phyloP scores from a whole-genome alignment of 1,139 yeast species.

The Sugiyamaella pinicola region DNA sequence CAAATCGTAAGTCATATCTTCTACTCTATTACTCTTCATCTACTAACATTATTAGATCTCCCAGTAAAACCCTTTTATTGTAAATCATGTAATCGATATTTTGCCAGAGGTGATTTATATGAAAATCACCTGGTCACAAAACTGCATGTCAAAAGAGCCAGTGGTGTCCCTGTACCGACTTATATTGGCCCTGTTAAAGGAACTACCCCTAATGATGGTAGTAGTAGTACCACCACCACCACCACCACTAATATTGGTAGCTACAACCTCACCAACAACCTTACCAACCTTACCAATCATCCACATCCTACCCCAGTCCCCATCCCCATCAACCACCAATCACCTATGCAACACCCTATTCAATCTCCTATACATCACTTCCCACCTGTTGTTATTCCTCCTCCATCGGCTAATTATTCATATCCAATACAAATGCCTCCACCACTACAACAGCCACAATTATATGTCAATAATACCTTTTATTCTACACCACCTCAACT shows the following conservation, averaged over 20 bases:
- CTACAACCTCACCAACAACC: not conserved
- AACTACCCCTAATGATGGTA: not conserved
- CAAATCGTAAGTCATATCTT: conserved; percentile 36
- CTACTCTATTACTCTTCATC: not conserved
- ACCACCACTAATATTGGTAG: not conserved
- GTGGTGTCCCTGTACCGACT: conserved; percentile 18
- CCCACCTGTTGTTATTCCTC: not conserved
- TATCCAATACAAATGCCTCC: conserved; percentile 15
- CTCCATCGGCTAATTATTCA: not conserved
- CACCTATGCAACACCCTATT: not conserved
- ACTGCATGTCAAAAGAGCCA: conserved; percentile 37
- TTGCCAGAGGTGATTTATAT: conserved; percentile 41
- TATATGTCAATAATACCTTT: not conserved
- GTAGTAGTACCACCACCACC: not conserved
- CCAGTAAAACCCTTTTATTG: conserved; percentile 41
- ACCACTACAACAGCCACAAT: conserved; percentile 5
- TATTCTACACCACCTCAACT: not conserved
- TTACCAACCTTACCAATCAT: not conserved
- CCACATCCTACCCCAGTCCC: not conserved
- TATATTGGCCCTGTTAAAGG: conserved; percentile 8
- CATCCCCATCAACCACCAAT: not conserved
- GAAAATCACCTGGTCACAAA: conserved; percentile 42
- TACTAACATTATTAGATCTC: conserved; percentile 29
- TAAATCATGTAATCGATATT: conserved; percentile 40
- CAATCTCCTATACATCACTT: not conserved